These are phyloP conservation scores for Quercus phellos DNA, from an alignment of 331 rosid genomes.

Conservation along the genomic window DNA sequence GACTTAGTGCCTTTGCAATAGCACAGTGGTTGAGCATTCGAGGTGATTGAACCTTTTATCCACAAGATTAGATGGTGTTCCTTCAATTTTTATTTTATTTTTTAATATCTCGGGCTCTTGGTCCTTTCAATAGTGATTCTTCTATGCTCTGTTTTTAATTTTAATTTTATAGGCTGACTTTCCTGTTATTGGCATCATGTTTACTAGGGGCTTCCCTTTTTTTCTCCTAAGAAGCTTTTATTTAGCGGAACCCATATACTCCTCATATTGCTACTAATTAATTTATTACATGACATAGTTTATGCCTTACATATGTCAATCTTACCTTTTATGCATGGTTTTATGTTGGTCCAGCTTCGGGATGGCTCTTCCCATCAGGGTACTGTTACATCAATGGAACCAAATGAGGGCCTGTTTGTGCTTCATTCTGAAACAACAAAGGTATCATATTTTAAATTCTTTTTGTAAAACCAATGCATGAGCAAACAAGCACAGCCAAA, in stretches of 20 bases:
- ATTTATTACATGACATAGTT: neutral
- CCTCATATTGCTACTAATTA: neutral
- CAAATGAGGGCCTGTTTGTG: conserved; percentile 75
- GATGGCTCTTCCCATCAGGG: conserved; percentile 91
- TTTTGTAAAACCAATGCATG: neutral
- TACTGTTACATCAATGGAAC: conserved; percentile 93
- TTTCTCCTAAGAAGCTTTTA: neutral
- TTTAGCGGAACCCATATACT: neutral
- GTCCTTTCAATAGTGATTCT: neutral
- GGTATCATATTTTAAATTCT: conserved; percentile 36
- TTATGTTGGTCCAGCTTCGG: conserved; percentile 49
- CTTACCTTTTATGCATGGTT: conserved; percentile 17
- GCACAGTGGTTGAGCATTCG: neutral
- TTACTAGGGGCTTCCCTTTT: neutral
- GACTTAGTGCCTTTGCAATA: neutral
- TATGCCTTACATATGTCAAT: neutral
- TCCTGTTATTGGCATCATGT: neutral
- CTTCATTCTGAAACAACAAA: conserved; percentile 65
- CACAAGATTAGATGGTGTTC: neutral
- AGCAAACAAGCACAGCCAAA: neutral
- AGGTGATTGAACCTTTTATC: neutral
- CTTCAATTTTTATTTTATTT: neutral
- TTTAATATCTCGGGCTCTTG: neutral
- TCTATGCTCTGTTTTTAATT: neutral
- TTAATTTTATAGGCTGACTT: neutral